Evolutionary conservation across 2,329 filamentous ascomycete species (phyloP).

Genomic region (Neophaeococcomyces mojaviensis): DNA sequence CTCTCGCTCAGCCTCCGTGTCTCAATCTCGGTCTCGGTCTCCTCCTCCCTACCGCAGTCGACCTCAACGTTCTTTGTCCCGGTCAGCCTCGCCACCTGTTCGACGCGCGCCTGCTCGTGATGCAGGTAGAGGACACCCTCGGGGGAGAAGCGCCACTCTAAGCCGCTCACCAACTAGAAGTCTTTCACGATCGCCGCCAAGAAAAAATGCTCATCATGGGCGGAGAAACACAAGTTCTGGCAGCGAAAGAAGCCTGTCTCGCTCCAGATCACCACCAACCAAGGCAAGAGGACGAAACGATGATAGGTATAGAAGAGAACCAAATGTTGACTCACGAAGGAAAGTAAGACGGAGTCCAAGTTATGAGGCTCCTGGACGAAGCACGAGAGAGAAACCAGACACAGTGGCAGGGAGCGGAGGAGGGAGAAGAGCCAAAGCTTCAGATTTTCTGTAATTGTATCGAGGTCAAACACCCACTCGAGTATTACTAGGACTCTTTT

Average conservation of each 20-base stretch:
- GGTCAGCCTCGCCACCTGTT: constrained; percentile 11
- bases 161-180: constrained; percentile 5
- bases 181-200: constrained; percentile 11
- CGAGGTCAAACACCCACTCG: too few relatives aligned
- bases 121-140: not conserved
- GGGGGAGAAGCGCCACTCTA: constrained; percentile 2
- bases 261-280: constrained; percentile 6
- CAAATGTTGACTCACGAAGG: constrained; percentile 8
- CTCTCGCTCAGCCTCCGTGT: constrained; percentile 11
- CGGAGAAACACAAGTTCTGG: constrained; percentile 6
- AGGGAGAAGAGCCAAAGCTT: constrained; percentile 5
- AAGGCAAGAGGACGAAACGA: constrained; percentile 13
- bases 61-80: constrained; percentile 1
- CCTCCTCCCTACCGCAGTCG: constrained; percentile 8
- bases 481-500: too few relatives aligned
- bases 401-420: constrained; percentile 1
- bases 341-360: constrained; percentile 12
- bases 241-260: constrained; percentile 7
- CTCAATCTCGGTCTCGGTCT: constrained; percentile 13
- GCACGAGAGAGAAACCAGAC: not conserved
- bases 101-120: not conserved
- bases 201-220: not conserved
- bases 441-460: constrained; percentile 5
- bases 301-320: constrained; percentile 1
- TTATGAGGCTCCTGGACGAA: not conserved